These are phyloP conservation scores for Phlebiopsis flavidoalba DNA, from an alignment of 768 basidiomycete species.

Conservation along the genomic window DNA sequence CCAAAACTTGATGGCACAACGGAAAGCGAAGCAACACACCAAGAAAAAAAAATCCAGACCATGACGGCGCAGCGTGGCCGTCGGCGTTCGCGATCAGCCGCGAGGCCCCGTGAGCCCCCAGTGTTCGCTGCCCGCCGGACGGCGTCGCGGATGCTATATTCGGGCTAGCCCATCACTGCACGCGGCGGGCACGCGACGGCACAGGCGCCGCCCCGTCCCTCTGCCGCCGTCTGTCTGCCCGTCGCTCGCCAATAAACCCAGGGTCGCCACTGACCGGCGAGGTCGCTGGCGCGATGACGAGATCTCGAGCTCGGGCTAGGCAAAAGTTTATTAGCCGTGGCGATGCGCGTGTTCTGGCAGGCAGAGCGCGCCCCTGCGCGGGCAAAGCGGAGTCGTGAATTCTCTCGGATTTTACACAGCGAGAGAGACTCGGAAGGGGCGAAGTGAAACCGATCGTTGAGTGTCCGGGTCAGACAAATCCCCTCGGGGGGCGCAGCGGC, in stretches of 20 bases:
- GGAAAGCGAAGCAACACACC: background rate
- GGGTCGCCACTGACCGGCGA: background rate
- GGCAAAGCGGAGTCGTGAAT: background rate
- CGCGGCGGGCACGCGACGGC: background rate
- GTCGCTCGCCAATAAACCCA: background rate
- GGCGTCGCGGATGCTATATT: background rate
- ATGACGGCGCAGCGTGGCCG: too few species aligned
- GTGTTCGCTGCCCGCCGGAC: background rate
- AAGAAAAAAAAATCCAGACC: too few species aligned
- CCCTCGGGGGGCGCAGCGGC: background rate
- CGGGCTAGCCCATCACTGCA: background rate
- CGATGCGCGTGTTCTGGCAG: background rate
- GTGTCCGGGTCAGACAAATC: background rate
- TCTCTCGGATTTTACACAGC: background rate
- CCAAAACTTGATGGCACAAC: background rate
- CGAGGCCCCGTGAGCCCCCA: background rate
- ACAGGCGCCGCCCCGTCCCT: background rate
- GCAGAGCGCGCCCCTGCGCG: background rate
- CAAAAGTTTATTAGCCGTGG: background rate
- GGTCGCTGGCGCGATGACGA: background rate
- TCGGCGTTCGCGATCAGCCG: background rate
- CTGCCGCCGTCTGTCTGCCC: background rate
- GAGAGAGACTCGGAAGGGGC: too few species aligned
- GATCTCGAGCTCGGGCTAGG: background rate
- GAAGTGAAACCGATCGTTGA: background rate